These are phyloP conservation scores for Ogataea parapolymorpha DNA, from an alignment of 805 yeast genomes.

Conservation along the genomic window DNA sequence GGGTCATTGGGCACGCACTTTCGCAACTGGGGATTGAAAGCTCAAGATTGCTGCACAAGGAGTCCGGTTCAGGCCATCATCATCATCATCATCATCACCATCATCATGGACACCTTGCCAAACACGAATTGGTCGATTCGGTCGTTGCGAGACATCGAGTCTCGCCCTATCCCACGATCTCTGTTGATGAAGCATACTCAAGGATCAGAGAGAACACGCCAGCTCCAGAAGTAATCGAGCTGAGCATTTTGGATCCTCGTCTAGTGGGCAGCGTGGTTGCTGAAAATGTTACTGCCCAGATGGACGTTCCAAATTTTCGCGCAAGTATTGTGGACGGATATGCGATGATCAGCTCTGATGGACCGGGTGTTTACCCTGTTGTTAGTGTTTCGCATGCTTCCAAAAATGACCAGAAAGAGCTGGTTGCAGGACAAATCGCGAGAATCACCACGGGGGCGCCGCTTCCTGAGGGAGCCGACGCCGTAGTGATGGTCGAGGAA, in stretches of 20 bases:
- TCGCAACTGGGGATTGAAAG: constrained; percentile 34
- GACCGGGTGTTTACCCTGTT: constrained; percentile 43
- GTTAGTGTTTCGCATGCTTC: constrained; percentile 42
- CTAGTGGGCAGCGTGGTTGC: constrained; percentile 40
- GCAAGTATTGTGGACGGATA: constrained; percentile 59
- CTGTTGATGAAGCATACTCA: constrained; percentile 39
- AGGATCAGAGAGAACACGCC: constrained; percentile 36
- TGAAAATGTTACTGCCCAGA: constrained; percentile 38
- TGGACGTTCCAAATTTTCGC: constrained; percentile 45
- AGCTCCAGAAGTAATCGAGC: constrained; percentile 20
- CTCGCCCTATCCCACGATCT: constrained; percentile 48
- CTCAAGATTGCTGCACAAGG: constrained; percentile 39
- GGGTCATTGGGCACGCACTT: constrained; percentile 42
- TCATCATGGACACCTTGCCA: constrained; percentile 28
- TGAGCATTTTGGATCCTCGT: constrained; percentile 26
- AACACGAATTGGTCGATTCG: constrained; percentile 37
- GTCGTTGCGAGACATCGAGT: constrained; percentile 41
- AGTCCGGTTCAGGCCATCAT: constrained; percentile 12
- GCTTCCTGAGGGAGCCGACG: constrained; percentile 49
- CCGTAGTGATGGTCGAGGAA: constrained; percentile 54
- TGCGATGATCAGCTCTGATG: constrained; percentile 44
- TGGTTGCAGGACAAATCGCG: constrained; percentile 35
- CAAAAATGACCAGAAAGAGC: constrained; percentile 14
- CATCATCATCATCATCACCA: constrained; percentile 9
- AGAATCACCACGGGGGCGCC: constrained; percentile 59